Evolutionary conservation across 1,284 basidiomycete species (phyloP), one percentile per base, ranked within the genome.

Genomic region (Fomitopsis pinicola): DNA sequence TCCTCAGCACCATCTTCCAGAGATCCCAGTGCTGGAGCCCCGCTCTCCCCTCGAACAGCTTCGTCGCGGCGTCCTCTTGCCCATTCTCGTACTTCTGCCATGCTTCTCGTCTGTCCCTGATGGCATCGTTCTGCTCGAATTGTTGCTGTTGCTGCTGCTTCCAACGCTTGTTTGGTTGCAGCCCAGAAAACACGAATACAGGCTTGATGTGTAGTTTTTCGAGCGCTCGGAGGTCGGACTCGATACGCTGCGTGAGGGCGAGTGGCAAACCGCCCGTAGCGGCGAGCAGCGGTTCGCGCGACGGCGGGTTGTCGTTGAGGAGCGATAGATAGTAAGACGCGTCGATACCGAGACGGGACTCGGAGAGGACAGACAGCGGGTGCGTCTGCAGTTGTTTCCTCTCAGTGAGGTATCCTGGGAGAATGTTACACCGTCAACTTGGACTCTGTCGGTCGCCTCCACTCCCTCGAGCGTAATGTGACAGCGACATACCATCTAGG

Each of bases 261-360:
- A 98, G 84, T 2, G 96, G 96, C 7, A 95, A 82, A 40, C 97
- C 97, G 42, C 97, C 97, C 1, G 95, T 96, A 0, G 96, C 95
- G 0, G 96, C 93, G 14, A 98, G 86, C 45, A 97, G 84, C 9
- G 96, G 92, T 78, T 99, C 96, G 46, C 92, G 85, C 22, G 88
- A 83, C 8, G 88, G 82, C 0, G 92, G 85, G 62, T 82, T 85
- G 62, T 94, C 89, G 33, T 91, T 88, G 64, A 99, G 82, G 59
- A 84, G 82, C 58, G 89, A 84, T 53, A 99, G 83, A 77, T 98
- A 99, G 76, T 92, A 88, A 15, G 92, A 89, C 7, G 95, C 94
- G 82, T 99, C 97, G 73, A 99, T 98, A 55, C 97, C 97, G 33
- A 99, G 88, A 58, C 97, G 91, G 58, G 96, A 94, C 74, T 97